Evolutionary conservation across 2,329 filamentous ascomycete species (phyloP).

Genomic region (Fusarium cicatricum): DNA sequence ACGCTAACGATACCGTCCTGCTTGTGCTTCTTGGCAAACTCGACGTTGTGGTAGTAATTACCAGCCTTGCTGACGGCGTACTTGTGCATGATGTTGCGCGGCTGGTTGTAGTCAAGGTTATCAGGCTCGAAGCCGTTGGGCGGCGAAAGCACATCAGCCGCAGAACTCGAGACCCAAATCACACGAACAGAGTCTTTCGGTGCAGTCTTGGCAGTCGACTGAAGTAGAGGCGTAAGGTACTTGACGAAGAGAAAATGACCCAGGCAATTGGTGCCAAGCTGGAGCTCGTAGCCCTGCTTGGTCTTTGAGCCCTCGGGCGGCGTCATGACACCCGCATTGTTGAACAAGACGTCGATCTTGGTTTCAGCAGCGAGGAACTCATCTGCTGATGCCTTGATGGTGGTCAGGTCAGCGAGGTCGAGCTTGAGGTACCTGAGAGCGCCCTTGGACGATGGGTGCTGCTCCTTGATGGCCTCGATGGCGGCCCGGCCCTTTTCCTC

Average conservation of each 20-base stretch:
- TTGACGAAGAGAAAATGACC: slow-evolving; percentile 53
- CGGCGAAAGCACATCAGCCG: slow-evolving; percentile 38
- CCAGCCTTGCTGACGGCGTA: slow-evolving; percentile 46
- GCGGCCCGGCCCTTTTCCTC: slow-evolving; percentile 54
- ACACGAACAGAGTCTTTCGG: slow-evolving; percentile 44
- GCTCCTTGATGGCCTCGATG: slow-evolving; percentile 53
- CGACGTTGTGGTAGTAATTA: slow-evolving; percentile 43
- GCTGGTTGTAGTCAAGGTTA: slow-evolving; percentile 41
- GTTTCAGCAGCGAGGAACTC: slow-evolving; percentile 43
- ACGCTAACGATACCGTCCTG: slow-evolving; percentile 42
- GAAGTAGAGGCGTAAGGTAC: slow-evolving; percentile 48
- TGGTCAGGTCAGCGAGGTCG: slow-evolving; percentile 53
- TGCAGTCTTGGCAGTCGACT: slow-evolving; percentile 45
- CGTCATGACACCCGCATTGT: slow-evolving; percentile 57
- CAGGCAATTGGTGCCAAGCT: slow-evolving; percentile 53
- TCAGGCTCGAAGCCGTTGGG: slow-evolving; percentile 38
- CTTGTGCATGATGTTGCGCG: slow-evolving; percentile 33
- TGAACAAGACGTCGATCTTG: slow-evolving; percentile 52
- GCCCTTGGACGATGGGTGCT: slow-evolving; percentile 49
- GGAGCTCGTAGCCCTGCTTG: slow-evolving; percentile 53
- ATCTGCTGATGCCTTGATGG: slow-evolving; percentile 45
- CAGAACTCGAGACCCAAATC: slow-evolving; percentile 46
- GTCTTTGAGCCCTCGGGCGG: slow-evolving; percentile 52
- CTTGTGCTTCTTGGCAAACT: slow-evolving; percentile 42
- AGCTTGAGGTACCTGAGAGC: slow-evolving; percentile 55